These are phyloP conservation scores for Arabidopsis lyrata DNA, from an alignment of 441 rosid species.

Conservation along the genomic window DNA sequence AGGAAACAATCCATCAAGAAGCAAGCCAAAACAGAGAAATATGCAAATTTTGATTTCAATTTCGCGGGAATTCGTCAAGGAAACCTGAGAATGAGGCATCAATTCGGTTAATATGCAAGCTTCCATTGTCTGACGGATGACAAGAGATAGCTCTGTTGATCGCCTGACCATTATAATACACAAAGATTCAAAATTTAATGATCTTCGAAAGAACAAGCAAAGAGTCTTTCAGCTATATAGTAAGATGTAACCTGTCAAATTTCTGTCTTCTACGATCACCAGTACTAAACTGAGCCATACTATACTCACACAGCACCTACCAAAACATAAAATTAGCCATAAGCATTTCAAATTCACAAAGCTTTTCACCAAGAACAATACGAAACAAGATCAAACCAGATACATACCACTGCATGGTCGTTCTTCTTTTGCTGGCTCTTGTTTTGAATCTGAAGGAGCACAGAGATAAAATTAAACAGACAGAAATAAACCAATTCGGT, in stretches of 20 bases:
- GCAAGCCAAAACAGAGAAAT: neutral
- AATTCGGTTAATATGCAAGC: conserved; percentile 80
- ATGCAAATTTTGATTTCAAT: neutral
- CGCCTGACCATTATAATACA: conserved; percentile 57
- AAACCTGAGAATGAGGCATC: conserved; percentile 96
- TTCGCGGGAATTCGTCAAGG: neutral
- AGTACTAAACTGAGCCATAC: conserved; percentile 94
- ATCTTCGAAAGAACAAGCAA: conserved; percentile 11
- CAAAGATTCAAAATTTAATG: neutral
- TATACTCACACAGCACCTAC: conserved; percentile 91
- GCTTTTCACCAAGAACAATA: neutral
- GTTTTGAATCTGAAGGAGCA: conserved; percentile 69
- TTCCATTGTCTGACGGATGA: conserved; percentile 95
- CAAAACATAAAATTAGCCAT: neutral
- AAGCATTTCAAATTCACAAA: neutral
- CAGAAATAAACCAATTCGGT: neutral
- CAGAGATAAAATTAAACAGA: neutral
- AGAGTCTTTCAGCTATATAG: conserved; percentile 7
- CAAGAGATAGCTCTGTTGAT: conserved; percentile 90
- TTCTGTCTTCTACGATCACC: conserved; percentile 94
- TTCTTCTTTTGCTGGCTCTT: conserved; percentile 66
- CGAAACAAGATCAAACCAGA: neutral
- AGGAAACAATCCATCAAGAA: conserved; percentile 22
- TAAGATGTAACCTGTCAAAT: conserved; percentile 68
- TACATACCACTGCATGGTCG: conserved; percentile 77